A percentile compares a stretch with the other conserved stretches of the same genome.
phyloP scores from a whole-genome alignment of 768 basidiomycete genomes.

The Panaeolus cyanescens region DNA sequence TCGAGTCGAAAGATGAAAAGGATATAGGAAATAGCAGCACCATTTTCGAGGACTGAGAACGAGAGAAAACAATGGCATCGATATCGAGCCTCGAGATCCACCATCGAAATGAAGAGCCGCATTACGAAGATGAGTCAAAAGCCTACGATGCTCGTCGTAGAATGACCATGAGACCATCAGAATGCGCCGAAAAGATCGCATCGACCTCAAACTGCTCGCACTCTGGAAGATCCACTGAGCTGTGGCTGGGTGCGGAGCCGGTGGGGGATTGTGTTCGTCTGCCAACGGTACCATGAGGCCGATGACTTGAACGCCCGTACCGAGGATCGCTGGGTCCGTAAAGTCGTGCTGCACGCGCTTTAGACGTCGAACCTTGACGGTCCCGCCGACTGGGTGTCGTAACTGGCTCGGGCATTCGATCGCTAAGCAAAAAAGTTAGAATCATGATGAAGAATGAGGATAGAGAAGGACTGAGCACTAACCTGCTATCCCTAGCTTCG shows the following conservation, averaged over 20 bases:
- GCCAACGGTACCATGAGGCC: neutral
- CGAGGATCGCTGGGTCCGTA: constrained; percentile 4
- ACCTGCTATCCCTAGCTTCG: constrained; percentile 68
- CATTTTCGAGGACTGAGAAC: neutral
- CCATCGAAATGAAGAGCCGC: neutral
- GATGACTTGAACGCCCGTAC: neutral
- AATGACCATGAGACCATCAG: constrained; percentile 83
- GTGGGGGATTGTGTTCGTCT: neutral
- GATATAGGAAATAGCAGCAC: neutral
- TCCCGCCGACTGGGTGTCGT: constrained; percentile 12
- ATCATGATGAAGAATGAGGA: constrained; percentile 3
- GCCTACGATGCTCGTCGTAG: constrained; percentile 48
- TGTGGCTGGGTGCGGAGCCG: constrained; percentile 1
- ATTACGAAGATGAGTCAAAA: neutral
- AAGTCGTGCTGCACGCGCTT: constrained; percentile 3
- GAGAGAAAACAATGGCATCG: no score
- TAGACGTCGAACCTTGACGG: constrained; percentile 23
- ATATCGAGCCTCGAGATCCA: neutral
- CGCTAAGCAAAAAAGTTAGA: constrained; percentile 21
- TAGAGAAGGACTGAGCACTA: constrained; percentile 20
- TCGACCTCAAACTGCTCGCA: constrained; percentile 61
- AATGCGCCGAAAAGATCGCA: constrained; percentile 84
- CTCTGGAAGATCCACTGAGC: constrained; percentile 8
- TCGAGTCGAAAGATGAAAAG: neutral
- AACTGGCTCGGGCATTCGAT: constrained; percentile 34